phyloP scores from a whole-genome alignment of 768 basidiomycete genomes.

The Rubroboletus satanas region DNA sequence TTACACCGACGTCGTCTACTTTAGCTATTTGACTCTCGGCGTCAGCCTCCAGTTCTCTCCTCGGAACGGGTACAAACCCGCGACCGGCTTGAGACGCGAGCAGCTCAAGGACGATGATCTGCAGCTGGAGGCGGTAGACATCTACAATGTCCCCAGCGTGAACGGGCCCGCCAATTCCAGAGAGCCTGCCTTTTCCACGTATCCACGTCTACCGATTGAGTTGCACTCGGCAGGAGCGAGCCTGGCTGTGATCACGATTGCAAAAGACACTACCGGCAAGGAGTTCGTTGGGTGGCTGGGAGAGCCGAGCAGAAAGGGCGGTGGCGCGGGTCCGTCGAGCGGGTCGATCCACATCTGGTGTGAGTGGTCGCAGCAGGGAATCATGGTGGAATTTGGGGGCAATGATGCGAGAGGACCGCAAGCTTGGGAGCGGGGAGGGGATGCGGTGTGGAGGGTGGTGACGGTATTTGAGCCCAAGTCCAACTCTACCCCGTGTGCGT shows the following conservation, averaged over 20 bases:
- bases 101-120: slow-evolving; percentile 51
- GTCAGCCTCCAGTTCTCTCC: slow-evolving; percentile 79
- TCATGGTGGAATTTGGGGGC: slow-evolving; percentile 87
- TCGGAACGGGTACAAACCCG: slow-evolving; percentile 57
- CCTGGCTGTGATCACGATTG: slow-evolving; percentile 41
- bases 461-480: slow-evolving; percentile 50
- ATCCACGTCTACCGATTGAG: slow-evolving; percentile 51
- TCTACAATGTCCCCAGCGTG: slow-evolving; percentile 63
- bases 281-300: slow-evolving; percentile 73
- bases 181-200: slow-evolving; percentile 55
- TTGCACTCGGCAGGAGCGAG: slow-evolving; percentile 40
- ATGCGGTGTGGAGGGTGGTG: slow-evolving; percentile 72
- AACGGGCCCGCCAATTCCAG: slow-evolving; percentile 40
- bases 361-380: slow-evolving; percentile 78
- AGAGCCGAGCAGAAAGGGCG: slow-evolving; percentile 89
- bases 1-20: slow-evolving; percentile 81
- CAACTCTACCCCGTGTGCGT: neutral
- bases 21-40: slow-evolving; percentile 78
- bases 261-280: slow-evolving; percentile 59
- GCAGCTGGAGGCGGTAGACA: slow-evolving; percentile 67
- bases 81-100: slow-evolving; percentile 39
- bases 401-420: slow-evolving; percentile 72
- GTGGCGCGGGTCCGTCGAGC: slow-evolving; percentile 77
- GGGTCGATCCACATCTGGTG: slow-evolving; percentile 92
- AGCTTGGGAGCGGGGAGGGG: slow-evolving; percentile 85